Conservation (phyloP, 805 yeast species). For the Kazachstania africana region DNA sequence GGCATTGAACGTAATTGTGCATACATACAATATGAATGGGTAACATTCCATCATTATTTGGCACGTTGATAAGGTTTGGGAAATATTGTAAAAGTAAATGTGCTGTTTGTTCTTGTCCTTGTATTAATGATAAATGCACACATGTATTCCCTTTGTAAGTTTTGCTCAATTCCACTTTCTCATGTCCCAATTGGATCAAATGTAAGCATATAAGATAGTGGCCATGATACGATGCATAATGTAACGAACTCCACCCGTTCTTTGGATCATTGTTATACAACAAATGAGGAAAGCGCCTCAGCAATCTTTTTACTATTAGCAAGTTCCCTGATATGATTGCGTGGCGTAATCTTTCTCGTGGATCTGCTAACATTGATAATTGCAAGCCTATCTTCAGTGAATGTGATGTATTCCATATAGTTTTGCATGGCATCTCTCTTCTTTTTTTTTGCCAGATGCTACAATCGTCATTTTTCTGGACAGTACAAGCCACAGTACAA, state of each 20-base stretch:
- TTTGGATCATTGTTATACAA: constrained; percentile 54
- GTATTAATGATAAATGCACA: constrained; percentile 54
- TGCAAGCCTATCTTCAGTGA: no score
- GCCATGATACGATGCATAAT: constrained; percentile 68
- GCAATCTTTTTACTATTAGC: constrained; percentile 50
- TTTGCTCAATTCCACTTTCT: constrained; percentile 35
- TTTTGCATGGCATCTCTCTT: no score
- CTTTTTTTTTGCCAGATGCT: no score
- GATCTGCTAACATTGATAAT: constrained; percentile 31
- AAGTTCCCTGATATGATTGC: constrained; percentile 55
- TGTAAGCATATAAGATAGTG: constrained; percentile 55
- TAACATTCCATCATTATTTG: constrained; percentile 37
- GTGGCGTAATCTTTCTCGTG: constrained; percentile 51
- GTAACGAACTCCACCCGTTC: constrained; percentile 75
- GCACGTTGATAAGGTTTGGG: constrained; percentile 39
- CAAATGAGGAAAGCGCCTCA: constrained; percentile 57
- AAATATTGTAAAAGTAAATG: constrained; percentile 59
- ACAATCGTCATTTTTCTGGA: no score
- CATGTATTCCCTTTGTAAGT: constrained; percentile 51
- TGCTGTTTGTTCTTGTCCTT: constrained; percentile 58
- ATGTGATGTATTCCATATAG: no score
- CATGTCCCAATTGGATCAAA: constrained; percentile 46
- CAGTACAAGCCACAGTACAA: no score
- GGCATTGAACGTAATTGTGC: constrained; percentile 50
- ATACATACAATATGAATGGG: constrained; percentile 60